Conservation (phyloP, 805 yeast genomes). For the Pichia cephalocereana region DNA sequence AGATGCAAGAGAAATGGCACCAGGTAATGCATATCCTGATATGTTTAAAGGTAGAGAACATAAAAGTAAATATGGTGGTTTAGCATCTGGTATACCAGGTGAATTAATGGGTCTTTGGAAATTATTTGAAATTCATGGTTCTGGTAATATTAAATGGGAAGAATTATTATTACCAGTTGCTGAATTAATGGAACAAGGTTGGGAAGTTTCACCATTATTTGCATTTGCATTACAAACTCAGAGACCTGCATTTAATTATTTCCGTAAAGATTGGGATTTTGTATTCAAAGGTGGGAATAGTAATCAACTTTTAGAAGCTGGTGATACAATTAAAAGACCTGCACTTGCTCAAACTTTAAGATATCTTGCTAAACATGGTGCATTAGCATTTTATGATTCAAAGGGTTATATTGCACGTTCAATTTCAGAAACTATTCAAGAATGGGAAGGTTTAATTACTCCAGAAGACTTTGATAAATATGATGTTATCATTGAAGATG, state of each 20-base stretch:
- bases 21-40: conserved; percentile 45
- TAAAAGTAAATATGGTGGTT: conserved; percentile 65
- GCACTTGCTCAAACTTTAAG: conserved; percentile 58
- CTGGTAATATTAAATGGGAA: conserved; percentile 64
- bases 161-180: conserved; percentile 71
- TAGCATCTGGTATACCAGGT: conserved; percentile 89
- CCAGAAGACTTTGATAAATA: conserved; percentile 61
- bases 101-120: conserved; percentile 77
- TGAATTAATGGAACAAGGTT: conserved; percentile 56
- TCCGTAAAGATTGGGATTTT: conserved; percentile 47
- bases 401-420: conserved; percentile 60
- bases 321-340: conserved; percentile 55
- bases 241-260: conserved; percentile 23
- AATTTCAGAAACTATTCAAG: conserved; percentile 40
- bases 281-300: conserved; percentile 29
- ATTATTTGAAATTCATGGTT: conserved; percentile 51
- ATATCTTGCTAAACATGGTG: conserved; percentile 66
- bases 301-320: conserved; percentile 30
- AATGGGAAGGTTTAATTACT: conserved; percentile 59
- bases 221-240: conserved; percentile 33
- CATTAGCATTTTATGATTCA: conserved; percentile 77
- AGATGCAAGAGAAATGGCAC: conserved; percentile 89
- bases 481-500: conserved; percentile 37
- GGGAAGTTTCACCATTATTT: conserved; percentile 39
- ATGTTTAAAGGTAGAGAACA: conserved; percentile 49